These are phyloP conservation scores for Botrytis hyacinthi DNA, from an alignment of 2,329 filamentous ascomycete species.

Conservation along the genomic window DNA sequence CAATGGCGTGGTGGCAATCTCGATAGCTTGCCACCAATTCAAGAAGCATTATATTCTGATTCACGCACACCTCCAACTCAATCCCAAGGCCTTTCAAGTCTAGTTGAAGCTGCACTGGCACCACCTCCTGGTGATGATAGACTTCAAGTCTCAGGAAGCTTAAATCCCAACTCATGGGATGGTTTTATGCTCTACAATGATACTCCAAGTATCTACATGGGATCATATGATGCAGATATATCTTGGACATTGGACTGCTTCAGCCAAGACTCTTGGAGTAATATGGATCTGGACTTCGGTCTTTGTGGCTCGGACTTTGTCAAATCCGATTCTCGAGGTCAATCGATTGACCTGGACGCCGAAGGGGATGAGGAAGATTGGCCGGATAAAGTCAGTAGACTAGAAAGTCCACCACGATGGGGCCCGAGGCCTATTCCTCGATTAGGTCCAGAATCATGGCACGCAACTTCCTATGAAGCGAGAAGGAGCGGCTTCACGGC, in stretches of 20 bases:
- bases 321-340: not conserved
- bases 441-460: constrained; percentile 32
- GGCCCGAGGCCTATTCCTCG: constrained; percentile 28
- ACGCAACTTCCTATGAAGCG: constrained; percentile 33
- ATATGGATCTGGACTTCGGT: constrained; percentile 12
- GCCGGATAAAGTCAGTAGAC: constrained; percentile 32
- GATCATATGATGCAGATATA: constrained; percentile 37
- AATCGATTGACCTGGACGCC: constrained; percentile 25
- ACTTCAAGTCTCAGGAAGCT: constrained; percentile 27
- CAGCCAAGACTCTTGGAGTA: constrained; percentile 18
- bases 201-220: constrained; percentile 31
- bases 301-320: not conserved
- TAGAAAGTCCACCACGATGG: constrained; percentile 21
- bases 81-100: constrained; percentile 32
- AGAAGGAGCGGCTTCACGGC: constrained; percentile 25
- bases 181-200: constrained; percentile 35
- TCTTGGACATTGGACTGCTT: constrained; percentile 34
- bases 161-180: constrained; percentile 31
- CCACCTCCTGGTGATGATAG: constrained; percentile 23
- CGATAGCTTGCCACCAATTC: constrained; percentile 13
- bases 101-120: constrained; percentile 36
- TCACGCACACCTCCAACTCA: constrained; percentile 20
- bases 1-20: not conserved
- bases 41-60: constrained; percentile 11
- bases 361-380: constrained; percentile 36